Evolutionary conservation across 1,284 basidiomycete species (phyloP).

Genomic region (Malassezia caprae): DNA sequence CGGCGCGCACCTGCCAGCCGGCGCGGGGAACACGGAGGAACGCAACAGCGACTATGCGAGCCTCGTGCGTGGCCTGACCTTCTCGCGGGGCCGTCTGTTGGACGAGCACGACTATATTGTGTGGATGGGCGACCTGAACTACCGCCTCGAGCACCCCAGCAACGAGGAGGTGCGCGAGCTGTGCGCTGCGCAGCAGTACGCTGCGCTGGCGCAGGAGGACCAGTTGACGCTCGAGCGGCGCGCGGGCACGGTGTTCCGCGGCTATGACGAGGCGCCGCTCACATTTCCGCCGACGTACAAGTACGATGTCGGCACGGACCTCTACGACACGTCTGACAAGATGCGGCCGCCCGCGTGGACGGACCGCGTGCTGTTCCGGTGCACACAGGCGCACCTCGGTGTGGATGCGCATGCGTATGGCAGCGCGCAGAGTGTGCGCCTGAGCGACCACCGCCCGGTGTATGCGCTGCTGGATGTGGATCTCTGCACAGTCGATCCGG

Average conservation of each 20-base stretch:
- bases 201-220: conserved; percentile 67
- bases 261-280: conserved; percentile 78
- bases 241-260: conserved; percentile 57
- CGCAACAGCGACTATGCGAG: conserved; percentile 86
- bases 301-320: conserved; percentile 65
- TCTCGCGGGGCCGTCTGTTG: conserved; percentile 78
- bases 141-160: conserved; percentile 68
- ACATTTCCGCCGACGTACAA: conserved; percentile 81
- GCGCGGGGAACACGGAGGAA: conserved; percentile 77
- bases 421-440: conserved; percentile 25
- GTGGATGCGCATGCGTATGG: conserved; percentile 50
- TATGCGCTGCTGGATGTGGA: conserved; percentile 71
- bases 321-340: conserved; percentile 92
- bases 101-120: conserved; percentile 75
- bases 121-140: conserved; percentile 90
- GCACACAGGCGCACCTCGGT: conserved; percentile 58
- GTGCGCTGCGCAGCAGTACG: conserved; percentile 54
- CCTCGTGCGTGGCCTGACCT: conserved; percentile 70
- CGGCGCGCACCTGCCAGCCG: conserved; percentile 89
- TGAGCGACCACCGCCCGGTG: conserved; percentile 91
- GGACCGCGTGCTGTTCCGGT: conserved; percentile 61
- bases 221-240: conserved; percentile 29
- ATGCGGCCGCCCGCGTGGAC: conserved; percentile 92
- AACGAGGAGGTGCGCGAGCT: conserved; percentile 67
- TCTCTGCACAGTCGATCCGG: conserved; percentile 66